Evolutionary conservation across 2,329 filamentous ascomycete species (phyloP), one percentile per base, ranked within the genome.

Genomic region (Drechslerella coelobrocha): DNA sequence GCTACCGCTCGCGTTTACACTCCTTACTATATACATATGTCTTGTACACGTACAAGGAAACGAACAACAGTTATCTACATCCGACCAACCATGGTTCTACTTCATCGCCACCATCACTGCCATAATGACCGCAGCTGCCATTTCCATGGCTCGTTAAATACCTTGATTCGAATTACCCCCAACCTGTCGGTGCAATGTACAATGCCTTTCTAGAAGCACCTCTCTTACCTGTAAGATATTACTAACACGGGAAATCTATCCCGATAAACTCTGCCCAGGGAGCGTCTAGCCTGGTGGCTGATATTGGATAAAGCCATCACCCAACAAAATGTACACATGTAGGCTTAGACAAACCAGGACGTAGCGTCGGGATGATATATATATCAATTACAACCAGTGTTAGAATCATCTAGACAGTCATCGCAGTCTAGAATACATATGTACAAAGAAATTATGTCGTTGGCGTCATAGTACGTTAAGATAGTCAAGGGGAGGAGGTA

Each of bases 81-180:
- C 57, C 2, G 26, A 52, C 2, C 51, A 54, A 21, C 17, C 52
- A 8, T 69, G 56, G 9, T 4, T 51, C 26, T 59, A 57, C 45
- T 61, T 69, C 43, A 48, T 69, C 31, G 34, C 47, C 4, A 57
- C 65, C 5, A 48, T 59, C 24, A 52, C 61, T 24, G 57, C 52
- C 5, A 47, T 69, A 19, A 61, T 68, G 21, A 51, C 52, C 23
- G 41, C 29, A 10, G 56, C 56, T 10, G 51, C 48, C 12, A 50
- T 56, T 10, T 61, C 52, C 17, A 21, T 52, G 7, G 34, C 26
- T 37, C 47, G 45, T 9, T 53, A 54, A 41, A 34, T 24, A 14
- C 19, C 19, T 26, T 47, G 12, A 39, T 39, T 39, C 43, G 21
- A 23, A 19, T n/a, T 56, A 41, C 47, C 31, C 14, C 1, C 14